Base-by-base conservation (phyloP, 1,139 yeast genomes). In the Barnettozyma hawaiiensis region DNA sequence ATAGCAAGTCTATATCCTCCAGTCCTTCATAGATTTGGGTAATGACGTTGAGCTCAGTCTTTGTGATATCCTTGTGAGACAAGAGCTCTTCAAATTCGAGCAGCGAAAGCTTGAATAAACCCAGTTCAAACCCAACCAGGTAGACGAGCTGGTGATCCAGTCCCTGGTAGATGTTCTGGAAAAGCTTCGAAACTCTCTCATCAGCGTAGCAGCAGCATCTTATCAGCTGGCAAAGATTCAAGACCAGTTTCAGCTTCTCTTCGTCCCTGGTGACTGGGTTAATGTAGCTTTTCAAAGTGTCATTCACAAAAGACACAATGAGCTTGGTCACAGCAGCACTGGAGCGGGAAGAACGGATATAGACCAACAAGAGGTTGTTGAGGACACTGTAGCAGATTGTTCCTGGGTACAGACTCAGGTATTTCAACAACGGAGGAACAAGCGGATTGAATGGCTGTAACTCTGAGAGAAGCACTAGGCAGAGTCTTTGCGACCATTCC, bases 1-100 rank as follows among this genome's bases (percentile, higher is more conserved):
- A 69, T 2, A 73, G 54, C 33, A 84, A 61, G 55, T 86, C 95
- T 2, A 70, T 67, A 49, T 84, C 87, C 41, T 74, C 77, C 5
- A 65, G 46, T 1, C 53, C 47, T 15, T 67, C 66, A 53, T 80
- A 84, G 2, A 81, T 66, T 1, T 46, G 40, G 7, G 64, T 48
- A 4, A 35, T 11, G 2, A 20, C 34, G 10, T 24, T 8, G 20
- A 37, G 14, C 10, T 22, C 32, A 10, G 20, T 6, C 12, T 31
- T 23, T 14, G 23, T 14, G 2, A 21, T n/a, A 16, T 5, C 18
- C 7, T 22, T 26, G 10, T 18, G 18, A 11, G 14, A 16, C 50
- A 39, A 58, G 50, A 58, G 57, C 46, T 80, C 85, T 51, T 83
- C 92, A 48, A 74, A 69, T 0, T 81, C 41, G 67, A 81, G 59